These are phyloP conservation scores for Rhizopus arrhizus DNA, from an alignment of 371 early-diverging fungal genomes.

Conservation along the genomic window DNA sequence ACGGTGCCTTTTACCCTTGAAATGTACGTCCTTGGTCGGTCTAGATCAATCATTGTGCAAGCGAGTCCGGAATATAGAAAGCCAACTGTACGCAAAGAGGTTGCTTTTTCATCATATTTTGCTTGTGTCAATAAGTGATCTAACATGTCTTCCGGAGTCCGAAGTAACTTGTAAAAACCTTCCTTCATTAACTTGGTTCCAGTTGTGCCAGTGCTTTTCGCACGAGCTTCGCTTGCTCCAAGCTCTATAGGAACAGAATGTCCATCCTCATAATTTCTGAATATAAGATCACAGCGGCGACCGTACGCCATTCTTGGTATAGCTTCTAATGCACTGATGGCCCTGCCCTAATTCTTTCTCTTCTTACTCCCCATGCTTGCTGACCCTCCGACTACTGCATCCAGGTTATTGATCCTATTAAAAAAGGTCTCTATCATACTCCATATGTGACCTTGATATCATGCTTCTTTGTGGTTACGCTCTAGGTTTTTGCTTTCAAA, in stretches of 20 bases:
- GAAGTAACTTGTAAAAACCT: conserved; percentile 1
- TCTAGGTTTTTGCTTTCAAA: conserved; percentile 19
- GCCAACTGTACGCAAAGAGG: conserved; percentile 1
- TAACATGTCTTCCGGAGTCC: background rate
- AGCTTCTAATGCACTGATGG: background rate
- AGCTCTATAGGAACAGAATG: background rate
- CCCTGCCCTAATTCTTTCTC: background rate
- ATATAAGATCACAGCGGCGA: background rate
- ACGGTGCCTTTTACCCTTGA: conserved; percentile 1
- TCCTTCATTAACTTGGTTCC: background rate
- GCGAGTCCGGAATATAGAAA: conserved; percentile 2
- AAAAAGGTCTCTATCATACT: conserved; percentile 17
- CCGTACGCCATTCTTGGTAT: conserved; percentile 1
- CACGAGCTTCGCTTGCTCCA: conserved; percentile 2
- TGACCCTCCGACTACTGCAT: background rate
- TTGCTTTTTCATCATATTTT: background rate
- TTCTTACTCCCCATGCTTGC: conserved; percentile 1
- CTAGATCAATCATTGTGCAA: background rate
- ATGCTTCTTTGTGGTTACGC: conserved; percentile 10
- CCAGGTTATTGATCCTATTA: conserved; percentile 7
- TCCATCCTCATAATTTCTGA: background rate
- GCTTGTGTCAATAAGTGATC: background rate
- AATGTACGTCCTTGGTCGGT: background rate
- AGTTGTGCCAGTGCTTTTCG: background rate
- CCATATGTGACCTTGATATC: conserved; percentile 23